Evolutionary conservation across 441 rosid species (phyloP).

Genomic region (Gossypium trilobum): DNA sequence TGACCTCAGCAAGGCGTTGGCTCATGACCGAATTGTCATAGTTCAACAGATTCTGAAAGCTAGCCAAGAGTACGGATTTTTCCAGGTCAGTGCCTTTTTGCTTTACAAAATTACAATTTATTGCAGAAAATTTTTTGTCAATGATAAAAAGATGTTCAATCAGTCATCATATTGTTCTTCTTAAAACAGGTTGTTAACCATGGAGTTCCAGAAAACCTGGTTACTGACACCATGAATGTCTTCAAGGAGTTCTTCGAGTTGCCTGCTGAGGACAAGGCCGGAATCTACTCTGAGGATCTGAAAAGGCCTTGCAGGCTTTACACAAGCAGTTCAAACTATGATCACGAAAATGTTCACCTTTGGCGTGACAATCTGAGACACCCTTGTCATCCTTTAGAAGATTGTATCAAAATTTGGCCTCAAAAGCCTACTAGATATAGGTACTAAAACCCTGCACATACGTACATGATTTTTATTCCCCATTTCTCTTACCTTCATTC

Average conservation of each 20-base stretch:
- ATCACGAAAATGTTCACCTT: background rate
- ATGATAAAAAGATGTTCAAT: too few species aligned
- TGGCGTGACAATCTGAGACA: background rate
- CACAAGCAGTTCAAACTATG: slow-evolving; percentile 16
- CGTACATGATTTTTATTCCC: background rate
- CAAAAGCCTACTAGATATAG: background rate
- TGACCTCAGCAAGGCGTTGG: slow-evolving; percentile 14
- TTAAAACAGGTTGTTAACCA: slow-evolving; percentile 8
- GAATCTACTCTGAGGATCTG: background rate
- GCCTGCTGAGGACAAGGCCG: slow-evolving; percentile 26
- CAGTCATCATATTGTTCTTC: too few species aligned
- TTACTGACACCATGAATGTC: slow-evolving; percentile 18
- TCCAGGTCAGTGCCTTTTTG: background rate
- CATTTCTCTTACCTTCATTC: too few species aligned
- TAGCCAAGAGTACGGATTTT: slow-evolving; percentile 11
- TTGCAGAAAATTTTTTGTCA: background rate
- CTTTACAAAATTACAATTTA: too few species aligned
- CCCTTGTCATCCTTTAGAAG: background rate
- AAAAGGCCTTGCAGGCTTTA: background rate
- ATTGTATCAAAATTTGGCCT: background rate
- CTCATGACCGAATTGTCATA: too few species aligned
- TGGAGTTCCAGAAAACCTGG: slow-evolving; percentile 15
- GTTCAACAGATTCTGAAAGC: slow-evolving; percentile 18
- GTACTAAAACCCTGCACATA: background rate
- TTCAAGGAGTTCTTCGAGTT: slow-evolving; percentile 27